Conservation (phyloP, 1,284 basidiomycete genomes). For the Peniophora sp. region DNA sequence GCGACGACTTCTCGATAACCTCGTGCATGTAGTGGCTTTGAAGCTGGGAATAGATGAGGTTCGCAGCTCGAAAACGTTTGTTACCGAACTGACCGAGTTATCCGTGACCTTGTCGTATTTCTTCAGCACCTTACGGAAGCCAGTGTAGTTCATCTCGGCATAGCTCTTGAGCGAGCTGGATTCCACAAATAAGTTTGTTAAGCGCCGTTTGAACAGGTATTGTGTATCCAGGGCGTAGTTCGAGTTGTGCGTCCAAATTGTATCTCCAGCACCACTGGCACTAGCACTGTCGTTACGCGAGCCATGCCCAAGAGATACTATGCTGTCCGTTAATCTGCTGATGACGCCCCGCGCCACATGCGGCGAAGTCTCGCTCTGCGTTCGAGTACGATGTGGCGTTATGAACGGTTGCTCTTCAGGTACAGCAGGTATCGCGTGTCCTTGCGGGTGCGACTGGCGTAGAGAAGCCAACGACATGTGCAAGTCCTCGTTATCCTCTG, state of each 20-base stretch:
- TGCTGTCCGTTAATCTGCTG: slow-evolving; percentile 43
- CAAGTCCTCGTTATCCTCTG: slow-evolving; percentile 36
- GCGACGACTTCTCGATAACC: slow-evolving; percentile 60
- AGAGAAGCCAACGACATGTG: slow-evolving; percentile 32
- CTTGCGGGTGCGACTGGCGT: slow-evolving; percentile 13
- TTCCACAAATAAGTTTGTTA: slow-evolving; percentile 82
- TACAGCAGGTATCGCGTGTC: slow-evolving; percentile 6
- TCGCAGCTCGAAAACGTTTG: slow-evolving; percentile 4
- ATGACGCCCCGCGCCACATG: slow-evolving; percentile 32
- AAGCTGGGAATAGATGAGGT: slow-evolving; percentile 34
- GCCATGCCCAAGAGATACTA: slow-evolving; percentile 28
- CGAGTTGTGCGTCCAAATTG: slow-evolving; percentile 75
- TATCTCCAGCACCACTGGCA: slow-evolving; percentile 23
- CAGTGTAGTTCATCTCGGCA: slow-evolving; percentile 89
- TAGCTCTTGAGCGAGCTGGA: slow-evolving; percentile 88
- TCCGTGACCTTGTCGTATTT: slow-evolving; percentile 98
- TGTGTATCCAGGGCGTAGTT: slow-evolving; percentile 88
- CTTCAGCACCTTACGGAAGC: slow-evolving; percentile 95
- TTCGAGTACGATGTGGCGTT: slow-evolving; percentile 3
- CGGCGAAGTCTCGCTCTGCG: slow-evolving; percentile 23
- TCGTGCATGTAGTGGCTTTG: slow-evolving; percentile 79
- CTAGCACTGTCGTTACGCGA: slow-evolving; percentile 3
- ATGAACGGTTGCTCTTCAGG: slow-evolving; percentile 12
- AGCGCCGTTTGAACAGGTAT: slow-evolving; percentile 86
- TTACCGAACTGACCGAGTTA: slow-evolving; percentile 43